These are phyloP conservation scores for Nannochloropsis granulata DNA, from an alignment of 108 stramenopile species.

Conservation along the genomic window DNA sequence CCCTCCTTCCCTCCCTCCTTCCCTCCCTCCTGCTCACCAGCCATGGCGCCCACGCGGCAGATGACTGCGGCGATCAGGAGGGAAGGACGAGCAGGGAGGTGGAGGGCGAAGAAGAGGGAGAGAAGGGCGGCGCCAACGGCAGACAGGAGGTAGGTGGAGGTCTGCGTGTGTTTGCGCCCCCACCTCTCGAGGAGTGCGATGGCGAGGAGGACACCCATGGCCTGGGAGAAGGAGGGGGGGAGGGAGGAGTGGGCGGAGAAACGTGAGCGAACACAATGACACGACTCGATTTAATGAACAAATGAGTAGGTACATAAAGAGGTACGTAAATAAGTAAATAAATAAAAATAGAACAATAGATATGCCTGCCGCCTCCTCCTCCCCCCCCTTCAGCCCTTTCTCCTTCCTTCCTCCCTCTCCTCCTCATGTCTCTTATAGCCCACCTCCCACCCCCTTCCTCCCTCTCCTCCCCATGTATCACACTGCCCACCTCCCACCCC, in stretches of 20 bases:
- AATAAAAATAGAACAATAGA: too few species aligned
- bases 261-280: too few species aligned
- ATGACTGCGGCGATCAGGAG: not conserved
- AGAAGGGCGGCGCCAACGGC: not conserved
- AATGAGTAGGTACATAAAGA: too few species aligned
- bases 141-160: not conserved
- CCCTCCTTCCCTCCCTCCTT: not conserved
- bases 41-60: not conserved
- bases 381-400: too few species aligned
- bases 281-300: too few species aligned
- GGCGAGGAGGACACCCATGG: not conserved
- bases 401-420: too few species aligned
- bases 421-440: not conserved
- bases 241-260: not conserved
- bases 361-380: too few species aligned
- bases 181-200: not conserved
- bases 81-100: not conserved
- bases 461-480: not conserved
- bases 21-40: not conserved
- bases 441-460: not conserved
- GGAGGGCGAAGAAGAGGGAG: not conserved
- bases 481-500: too few species aligned
- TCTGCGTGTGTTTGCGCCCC: not conserved
- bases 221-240: not conserved
- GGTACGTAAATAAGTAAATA: too few species aligned